Base-by-base conservation (phyloP, 305 asterid species). In the Rubia balearica region DNA sequence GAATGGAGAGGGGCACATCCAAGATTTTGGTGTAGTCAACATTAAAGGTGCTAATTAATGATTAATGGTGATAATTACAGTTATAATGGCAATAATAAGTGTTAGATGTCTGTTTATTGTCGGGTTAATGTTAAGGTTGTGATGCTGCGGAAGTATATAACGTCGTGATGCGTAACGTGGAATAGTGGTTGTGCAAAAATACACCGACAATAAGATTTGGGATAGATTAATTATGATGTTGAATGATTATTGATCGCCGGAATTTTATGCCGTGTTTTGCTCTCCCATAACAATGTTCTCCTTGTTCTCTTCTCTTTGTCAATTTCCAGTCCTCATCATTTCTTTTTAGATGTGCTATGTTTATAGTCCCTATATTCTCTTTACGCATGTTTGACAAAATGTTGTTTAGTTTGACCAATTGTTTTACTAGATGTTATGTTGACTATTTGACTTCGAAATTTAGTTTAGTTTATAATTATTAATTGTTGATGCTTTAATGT, bases 181-280 rank as follows among this genome's bases (percentile, higher is more conserved):
- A n/a, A 61, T 61, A 67, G 71, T 49, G 67, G 73, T 65, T 71
- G 81, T 30, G 69, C 67, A 68, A 78, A 63, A 80, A 74, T 71
- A 76, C 78, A 84, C 88, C 92, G 91, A 89, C 90, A 88, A 16
- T 27, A 64, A 56, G 27, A 21, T 19, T 70, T 69, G 45, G 59
- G 13, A 8, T 65, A 61, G 45, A 42, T 27, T 27, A 60, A 43
- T 61, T 62, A 30, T 71, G 27, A 45, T 62, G 24, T 48, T 48
- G 30, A 30, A 6, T 38, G n/a, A 33, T 62, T 45, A 46, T 24
- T 71, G 60, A 80, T 71, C 30, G 55, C 56, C 65, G 70, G 79
- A 82, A 81, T 81, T 80, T 72, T 62, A 77, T 69, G 74, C 85
- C 88, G 82, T 87, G 96, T 82, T 88, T 81, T 74, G 81, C 86